Evolutionary conservation across 2,329 filamentous ascomycete genomes (phyloP).

Genomic region (Aspergillus sp.): DNA sequence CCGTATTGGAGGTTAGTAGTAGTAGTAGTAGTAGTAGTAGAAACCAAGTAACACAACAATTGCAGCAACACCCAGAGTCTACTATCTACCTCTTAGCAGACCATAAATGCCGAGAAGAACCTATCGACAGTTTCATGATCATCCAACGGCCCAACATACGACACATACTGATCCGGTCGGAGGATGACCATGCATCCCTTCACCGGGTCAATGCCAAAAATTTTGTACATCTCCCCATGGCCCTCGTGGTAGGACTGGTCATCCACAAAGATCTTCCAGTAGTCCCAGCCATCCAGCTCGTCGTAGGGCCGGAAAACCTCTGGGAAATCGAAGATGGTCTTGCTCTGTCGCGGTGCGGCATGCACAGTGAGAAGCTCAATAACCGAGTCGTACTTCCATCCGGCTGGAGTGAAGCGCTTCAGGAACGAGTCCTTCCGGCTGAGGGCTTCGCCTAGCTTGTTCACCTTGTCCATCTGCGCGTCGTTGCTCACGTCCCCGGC

Average conservation of each 20-base stretch:
- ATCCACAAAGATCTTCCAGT: constrained; percentile 15
- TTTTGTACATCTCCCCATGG: constrained; percentile 3
- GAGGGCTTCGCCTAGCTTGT: constrained; percentile 49
- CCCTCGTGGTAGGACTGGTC: constrained; percentile 14
- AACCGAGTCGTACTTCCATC: not conserved
- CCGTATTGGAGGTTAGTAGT: no score
- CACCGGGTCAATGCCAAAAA: constrained; percentile 6
- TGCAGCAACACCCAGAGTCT: no score
- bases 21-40: no score
- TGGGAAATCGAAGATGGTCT: constrained; percentile 10
- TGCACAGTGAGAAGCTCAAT: constrained; percentile 11
- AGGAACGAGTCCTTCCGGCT: constrained; percentile 42
- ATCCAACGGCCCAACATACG: constrained; percentile 10
- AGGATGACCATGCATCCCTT: constrained; percentile 9
- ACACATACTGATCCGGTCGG: constrained; percentile 11
- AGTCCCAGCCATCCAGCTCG: constrained; percentile 13
- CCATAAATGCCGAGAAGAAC: constrained; percentile 5
- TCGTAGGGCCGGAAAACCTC: constrained; percentile 7
- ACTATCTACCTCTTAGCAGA: no score
- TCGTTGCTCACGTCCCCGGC: constrained; percentile 1
- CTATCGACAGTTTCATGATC: constrained; percentile 9
- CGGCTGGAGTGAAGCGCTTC: constrained; percentile 40
- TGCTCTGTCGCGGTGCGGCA: constrained; percentile 5
- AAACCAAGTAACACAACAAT: no score
- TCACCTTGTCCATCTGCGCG: constrained; percentile 39